A percentile compares a stretch with the other conserved stretches of the same genome.
These are phyloP conservation scores for Arthrobotrys megalospora DNA, from an alignment of 2,329 filamentous ascomycete genomes.

Conservation along the genomic window DNA sequence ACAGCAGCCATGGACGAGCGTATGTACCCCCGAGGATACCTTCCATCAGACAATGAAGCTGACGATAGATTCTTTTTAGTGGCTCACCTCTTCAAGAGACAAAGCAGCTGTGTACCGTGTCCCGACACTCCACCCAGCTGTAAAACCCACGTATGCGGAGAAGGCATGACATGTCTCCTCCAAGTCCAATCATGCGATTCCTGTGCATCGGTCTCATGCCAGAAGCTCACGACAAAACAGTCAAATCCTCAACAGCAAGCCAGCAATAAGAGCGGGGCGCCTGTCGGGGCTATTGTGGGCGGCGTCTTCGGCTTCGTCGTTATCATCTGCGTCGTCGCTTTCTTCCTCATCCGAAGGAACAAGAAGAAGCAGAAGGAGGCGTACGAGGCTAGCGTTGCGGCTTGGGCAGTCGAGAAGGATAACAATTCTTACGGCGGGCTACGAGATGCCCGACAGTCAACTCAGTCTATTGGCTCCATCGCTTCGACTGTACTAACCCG, in stretches of 20 bases:
- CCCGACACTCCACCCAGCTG: conserved; percentile 72
- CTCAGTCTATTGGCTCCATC: conserved; percentile 89
- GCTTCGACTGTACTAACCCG: conserved; percentile 95
- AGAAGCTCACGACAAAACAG: conserved; percentile 65
- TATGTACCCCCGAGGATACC: conserved; percentile 13
- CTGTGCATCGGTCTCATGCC: conserved; percentile 75
- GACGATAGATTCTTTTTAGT: conserved; percentile 32
- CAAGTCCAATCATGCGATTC: conserved; percentile 73
- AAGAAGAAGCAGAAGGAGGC: conserved; percentile 77
- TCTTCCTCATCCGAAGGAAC: conserved; percentile 88
- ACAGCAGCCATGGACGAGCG: conserved; percentile 50
- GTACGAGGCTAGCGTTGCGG: conserved; percentile 71
- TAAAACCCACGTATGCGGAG: conserved; percentile 71
- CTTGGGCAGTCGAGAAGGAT: conserved; percentile 73
- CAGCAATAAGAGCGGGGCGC: conserved; percentile 71
- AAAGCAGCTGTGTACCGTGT: conserved; percentile 72
- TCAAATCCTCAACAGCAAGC: conserved; percentile 65
- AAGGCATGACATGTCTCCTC: conserved; percentile 74
- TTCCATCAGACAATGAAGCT: background rate
- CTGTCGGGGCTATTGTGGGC: conserved; percentile 86
- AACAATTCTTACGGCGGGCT: conserved; percentile 70
- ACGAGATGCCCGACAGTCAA: conserved; percentile 73
- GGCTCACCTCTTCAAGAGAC: conserved; percentile 56
- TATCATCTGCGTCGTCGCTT: conserved; percentile 81
- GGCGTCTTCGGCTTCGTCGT: conserved; percentile 88